Conservation (phyloP, 768 basidiomycete genomes). For the Lactarius sp. region DNA sequence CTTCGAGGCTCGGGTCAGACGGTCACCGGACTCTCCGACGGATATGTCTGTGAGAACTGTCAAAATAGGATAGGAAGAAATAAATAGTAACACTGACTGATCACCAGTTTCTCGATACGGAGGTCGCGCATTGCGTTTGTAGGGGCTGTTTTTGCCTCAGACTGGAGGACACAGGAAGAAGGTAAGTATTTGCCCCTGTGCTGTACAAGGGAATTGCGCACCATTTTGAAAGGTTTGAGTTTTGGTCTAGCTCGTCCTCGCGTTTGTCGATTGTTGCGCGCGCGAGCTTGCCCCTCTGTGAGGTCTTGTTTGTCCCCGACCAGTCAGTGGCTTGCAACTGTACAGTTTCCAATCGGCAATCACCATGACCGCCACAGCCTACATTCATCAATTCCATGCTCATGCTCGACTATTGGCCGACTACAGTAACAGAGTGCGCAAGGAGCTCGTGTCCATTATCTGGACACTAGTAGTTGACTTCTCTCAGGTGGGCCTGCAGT, state of each 20-base stretch:
- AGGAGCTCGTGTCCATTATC: slow-evolving; percentile 48
- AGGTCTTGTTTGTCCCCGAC: too few species aligned
- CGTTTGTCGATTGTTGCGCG: background rate
- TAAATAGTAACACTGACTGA: background rate
- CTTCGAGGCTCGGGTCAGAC: slow-evolving; percentile 13
- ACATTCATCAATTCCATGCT: background rate
- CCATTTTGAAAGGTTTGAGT: slow-evolving; percentile 8
- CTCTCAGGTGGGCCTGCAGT: slow-evolving; percentile 42
- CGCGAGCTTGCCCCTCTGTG: background rate
- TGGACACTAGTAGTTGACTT: slow-evolving; percentile 48
- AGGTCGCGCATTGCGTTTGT: slow-evolving; percentile 54
- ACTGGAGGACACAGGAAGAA: slow-evolving; percentile 39
- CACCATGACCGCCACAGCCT: background rate
- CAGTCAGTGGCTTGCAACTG: slow-evolving; percentile 2
- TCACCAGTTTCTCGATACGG: slow-evolving; percentile 13
- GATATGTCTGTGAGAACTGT: slow-evolving; percentile 85
- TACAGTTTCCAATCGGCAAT: slow-evolving; percentile 2
- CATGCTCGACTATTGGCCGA: too few species aligned
- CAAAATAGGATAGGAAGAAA: slow-evolving; percentile 59
- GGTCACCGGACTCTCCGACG: slow-evolving; percentile 65
- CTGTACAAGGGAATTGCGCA: background rate
- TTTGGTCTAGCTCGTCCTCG: background rate
- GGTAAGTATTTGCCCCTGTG: background rate
- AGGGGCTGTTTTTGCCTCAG: slow-evolving; percentile 84
- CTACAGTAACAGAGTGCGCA: slow-evolving; percentile 43